phyloP scores from a whole-genome alignment of 192 early-diverging fungal genomes.

The Oehlia diaphana region DNA sequence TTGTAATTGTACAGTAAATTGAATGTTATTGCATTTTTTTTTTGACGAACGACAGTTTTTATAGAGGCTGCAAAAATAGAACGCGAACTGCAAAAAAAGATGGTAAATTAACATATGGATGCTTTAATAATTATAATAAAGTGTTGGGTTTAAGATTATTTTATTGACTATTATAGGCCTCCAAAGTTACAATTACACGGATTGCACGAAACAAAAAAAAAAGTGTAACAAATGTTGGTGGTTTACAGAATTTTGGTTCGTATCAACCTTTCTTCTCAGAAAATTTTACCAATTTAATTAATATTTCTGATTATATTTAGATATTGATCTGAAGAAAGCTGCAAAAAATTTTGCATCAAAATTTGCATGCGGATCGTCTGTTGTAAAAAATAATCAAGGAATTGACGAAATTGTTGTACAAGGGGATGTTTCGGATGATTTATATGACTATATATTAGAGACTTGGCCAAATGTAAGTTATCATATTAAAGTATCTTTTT shows the following conservation, averaged over 20 bases:
- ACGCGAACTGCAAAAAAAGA: constrained; percentile 74
- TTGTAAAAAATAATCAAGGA: constrained; percentile 90
- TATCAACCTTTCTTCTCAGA: constrained; percentile 25
- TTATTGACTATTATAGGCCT: not conserved
- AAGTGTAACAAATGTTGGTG: constrained; percentile 80
- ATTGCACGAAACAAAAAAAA: constrained; percentile 93
- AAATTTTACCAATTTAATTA: not conserved
- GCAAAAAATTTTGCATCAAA: constrained; percentile 94
- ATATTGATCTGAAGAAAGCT: constrained; percentile 94
- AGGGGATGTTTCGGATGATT: constrained; percentile 91
- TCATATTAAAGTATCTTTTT: not conserved
- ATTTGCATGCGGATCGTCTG: constrained; percentile 94
- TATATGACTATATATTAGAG: constrained; percentile 78
- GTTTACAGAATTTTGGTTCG: constrained; percentile 88
- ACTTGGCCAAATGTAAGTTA: constrained; percentile 66
- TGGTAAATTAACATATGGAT: constrained; percentile 41
- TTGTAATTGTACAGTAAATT: not conserved
- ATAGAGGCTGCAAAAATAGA: constrained; percentile 73
- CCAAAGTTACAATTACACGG: constrained; percentile 45
- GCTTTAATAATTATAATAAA: not conserved
- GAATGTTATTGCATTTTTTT: not conserved
- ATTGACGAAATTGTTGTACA: constrained; percentile 96
- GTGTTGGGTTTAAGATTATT: constrained; percentile 1
- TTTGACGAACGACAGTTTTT: not conserved
- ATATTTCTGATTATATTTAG: constrained; percentile 39